Evolutionary conservation across 306 rosid species (phyloP), one percentile per base, ranked within the genome.

Genomic region (Rosa persica): DNA sequence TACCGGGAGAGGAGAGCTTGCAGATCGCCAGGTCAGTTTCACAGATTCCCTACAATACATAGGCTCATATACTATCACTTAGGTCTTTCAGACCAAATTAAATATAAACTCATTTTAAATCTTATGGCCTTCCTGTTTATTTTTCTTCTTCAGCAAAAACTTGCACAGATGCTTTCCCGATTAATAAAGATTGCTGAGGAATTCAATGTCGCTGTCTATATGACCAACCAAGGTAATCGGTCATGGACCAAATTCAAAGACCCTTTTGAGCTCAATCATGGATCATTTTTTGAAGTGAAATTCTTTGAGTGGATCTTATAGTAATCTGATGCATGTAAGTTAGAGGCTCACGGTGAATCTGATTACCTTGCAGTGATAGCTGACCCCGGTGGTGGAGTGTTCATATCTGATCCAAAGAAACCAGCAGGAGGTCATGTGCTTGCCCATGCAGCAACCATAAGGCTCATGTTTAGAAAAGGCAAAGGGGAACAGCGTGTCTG

Each of bases 401-500:
- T 94, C 78, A 90, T 94, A 74, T 85, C 93, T 67, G 98, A 94
- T 84, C 97, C 98, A 30, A 94, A 94, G 86, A 94, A 94, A 79
- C 97, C 97, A 22, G 98, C 98, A 0, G 97, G 97, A 77, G 98
- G 98, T 47, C 96, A 95, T 66, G 98, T 91, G 66, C 90, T 95
- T 49, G 98, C 97, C 72, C 98, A 95, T 84, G 98, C 97, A 15
- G 96, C 93, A 65, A 95, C 98, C 46, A 74, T 92, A 71, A 89
- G 98, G 84, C 78, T 95, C 79, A 90, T 88, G 92, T 92, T 92
- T 85, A 87, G 98, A 84, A 89, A 95, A 83, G 98, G 98, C 72
- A 95, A 95, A 85, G 98, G 98, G 3, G 98, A 92, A 22, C 98
- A 95, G 71, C 97, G 98, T 39, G 83, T 92, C 76, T 92, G 98